A percentile compares a stretch with the other conserved stretches of the same genome.
Conservation (phyloP, 164 flowering plant species). For the Hamamelis virginiana region DNA sequence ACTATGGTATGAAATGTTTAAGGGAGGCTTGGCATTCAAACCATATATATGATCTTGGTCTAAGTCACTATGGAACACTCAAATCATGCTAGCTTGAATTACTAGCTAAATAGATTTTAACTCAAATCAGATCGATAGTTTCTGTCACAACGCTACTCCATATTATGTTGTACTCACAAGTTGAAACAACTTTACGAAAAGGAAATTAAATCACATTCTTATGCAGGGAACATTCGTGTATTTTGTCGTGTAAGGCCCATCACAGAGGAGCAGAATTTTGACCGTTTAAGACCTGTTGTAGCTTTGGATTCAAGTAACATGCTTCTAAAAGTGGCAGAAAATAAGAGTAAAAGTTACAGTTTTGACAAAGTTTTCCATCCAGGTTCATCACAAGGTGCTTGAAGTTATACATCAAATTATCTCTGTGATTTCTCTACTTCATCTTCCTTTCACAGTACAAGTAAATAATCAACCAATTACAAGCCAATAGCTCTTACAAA, state of each 20-base stretch:
- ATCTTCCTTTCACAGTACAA: not conserved
- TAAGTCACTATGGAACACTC: no score
- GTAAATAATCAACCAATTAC: no score
- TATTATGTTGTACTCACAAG: no score
- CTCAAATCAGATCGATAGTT: not conserved
- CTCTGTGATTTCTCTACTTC: no score
- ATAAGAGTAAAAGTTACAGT: conserved; percentile 40
- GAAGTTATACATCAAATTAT: conserved; percentile 5
- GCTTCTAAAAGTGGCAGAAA: conserved; percentile 34
- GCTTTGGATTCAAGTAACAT: conserved; percentile 36
- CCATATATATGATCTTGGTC: no score
- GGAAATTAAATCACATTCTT: not conserved
- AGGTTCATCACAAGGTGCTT: conserved; percentile 56
- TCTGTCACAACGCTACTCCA: not conserved
- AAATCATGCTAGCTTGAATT: no score
- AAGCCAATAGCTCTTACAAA: no score
- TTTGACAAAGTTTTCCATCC: conserved; percentile 64
- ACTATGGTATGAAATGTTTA: no score
- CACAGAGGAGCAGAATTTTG: conserved; percentile 26
- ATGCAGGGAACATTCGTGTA: conserved; percentile 64
- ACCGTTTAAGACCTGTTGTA: conserved; percentile 26
- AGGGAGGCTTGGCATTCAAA: not conserved
- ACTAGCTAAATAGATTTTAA: no score
- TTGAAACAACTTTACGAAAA: not conserved
- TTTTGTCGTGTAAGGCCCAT: conserved; percentile 59